Conservation (phyloP, 257 asterid species). For the Coffea eugenioides region DNA sequence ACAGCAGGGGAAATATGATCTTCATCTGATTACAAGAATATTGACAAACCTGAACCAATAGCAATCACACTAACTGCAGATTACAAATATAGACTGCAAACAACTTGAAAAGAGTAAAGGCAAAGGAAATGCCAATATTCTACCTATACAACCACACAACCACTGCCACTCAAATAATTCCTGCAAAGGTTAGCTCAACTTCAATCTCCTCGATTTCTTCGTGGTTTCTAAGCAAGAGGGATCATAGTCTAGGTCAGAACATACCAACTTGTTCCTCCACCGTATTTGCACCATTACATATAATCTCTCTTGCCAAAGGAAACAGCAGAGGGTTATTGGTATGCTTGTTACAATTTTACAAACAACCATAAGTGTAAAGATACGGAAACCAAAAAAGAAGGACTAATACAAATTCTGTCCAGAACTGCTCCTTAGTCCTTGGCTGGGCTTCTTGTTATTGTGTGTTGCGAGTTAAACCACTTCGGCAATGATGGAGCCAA, state of each 20-base stretch:
- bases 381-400: slow-evolving; percentile 30
- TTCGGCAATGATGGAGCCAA: too few relatives aligned
- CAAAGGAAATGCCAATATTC: slow-evolving; percentile 49
- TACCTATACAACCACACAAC: slow-evolving; percentile 75
- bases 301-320: slow-evolving; percentile 37
- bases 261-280: slow-evolving; percentile 38
- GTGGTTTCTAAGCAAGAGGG: slow-evolving; percentile 45
- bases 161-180: slow-evolving; percentile 51
- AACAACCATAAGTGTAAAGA: slow-evolving; percentile 41
- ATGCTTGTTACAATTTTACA: slow-evolving; percentile 66
- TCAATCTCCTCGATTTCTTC: slow-evolving; percentile 46
- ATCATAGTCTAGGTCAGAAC: slow-evolving; percentile 74
- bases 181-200: slow-evolving; percentile 69
- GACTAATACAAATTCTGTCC: slow-evolving; percentile 32
- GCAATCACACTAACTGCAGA: slow-evolving; percentile 88
- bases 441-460: slow-evolving; percentile 49
- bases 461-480: slow-evolving; percentile 68
- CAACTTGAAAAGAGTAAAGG: slow-evolving; percentile 36
- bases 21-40: slow-evolving; percentile 53
- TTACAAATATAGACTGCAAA: slow-evolving; percentile 72
- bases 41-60: slow-evolving; percentile 65
- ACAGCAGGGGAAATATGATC: slow-evolving; percentile 11
- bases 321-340: slow-evolving; percentile 51
- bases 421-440: slow-evolving; percentile 32
- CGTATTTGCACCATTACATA: slow-evolving; percentile 25